Base-by-base conservation (phyloP, 2,329 filamentous ascomycete genomes). In the Dryadomyces quercus-mongolicae region DNA sequence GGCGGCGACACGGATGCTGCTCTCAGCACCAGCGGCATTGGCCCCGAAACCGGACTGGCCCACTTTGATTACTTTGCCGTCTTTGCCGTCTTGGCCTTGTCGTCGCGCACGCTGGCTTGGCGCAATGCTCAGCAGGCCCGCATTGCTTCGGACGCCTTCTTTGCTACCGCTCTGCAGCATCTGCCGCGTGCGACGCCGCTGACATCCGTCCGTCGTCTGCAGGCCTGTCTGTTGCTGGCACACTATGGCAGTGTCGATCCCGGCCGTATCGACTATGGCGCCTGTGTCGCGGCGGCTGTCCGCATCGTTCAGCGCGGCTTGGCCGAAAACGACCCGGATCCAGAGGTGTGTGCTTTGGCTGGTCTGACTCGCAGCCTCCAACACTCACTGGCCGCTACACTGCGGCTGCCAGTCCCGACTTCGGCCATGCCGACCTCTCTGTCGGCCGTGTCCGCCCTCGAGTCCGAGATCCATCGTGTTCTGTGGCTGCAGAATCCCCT, bases 41-140 rank as follows among this genome's bases (percentile, higher is more conserved):
- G 36, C 5, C 20, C 51, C 43, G 51, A 52, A 31, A 22, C 7
- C 31, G 51, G 51, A 12, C 51, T 52, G 2, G 4, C n/a, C 1
- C 42, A 45, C 51, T 47, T 46, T 31, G 51, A 52, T 43, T 52
- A 52, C 31, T 52, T 52, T 47, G 51, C 43, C 43, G 51, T 52
- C 42, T 52, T 52, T 22, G 12, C 34, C 18, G 51, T 47, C 9
- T 43, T 52, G n/a, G 51, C 51, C n/a, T 22, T 52, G 5, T 52
- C 51, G 12, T 46, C 51, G n/a, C 43, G 34, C 15, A 52, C 51
- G 4, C 51, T 52, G 5, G 44, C 51, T 13, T 52, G 51, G 51
- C 42, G 43, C 25, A 47, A 40, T 43, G 51, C 45, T 2, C 43
- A 21, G 8, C 51, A 52, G 51, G 51, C 51, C 43, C 51, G 51